phyloP scores from a whole-genome alignment of 768 basidiomycete genomes.

The Cyclocybe aegerita region DNA sequence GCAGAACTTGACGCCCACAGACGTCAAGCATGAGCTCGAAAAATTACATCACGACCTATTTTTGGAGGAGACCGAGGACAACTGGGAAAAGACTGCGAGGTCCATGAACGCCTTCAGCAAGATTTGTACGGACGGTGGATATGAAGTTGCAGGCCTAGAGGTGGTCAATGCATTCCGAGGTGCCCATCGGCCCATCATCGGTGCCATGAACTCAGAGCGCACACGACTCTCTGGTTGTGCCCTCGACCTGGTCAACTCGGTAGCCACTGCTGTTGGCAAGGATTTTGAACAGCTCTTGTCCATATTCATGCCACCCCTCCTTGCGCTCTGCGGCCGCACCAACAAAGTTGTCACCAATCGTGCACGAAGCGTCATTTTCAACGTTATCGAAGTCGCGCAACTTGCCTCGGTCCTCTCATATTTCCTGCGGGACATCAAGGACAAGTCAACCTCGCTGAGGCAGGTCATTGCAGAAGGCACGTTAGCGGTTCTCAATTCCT shows the following conservation, averaged over 20 bases:
- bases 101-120: conserved; percentile 45
- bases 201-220: conserved; percentile 70
- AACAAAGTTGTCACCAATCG: conserved; percentile 79
- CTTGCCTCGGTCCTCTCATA: conserved; percentile 62
- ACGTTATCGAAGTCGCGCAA: conserved; percentile 67
- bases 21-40: conserved; percentile 37
- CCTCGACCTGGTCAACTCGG: conserved; percentile 55
- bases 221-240: conserved; percentile 68
- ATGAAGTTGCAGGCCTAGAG: conserved; percentile 46
- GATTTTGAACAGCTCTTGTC: conserved; percentile 68
- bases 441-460: conserved; percentile 68
- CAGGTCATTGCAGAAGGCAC: conserved; percentile 65
- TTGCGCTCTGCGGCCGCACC: conserved; percentile 66
- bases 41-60: conserved; percentile 36
- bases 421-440: conserved; percentile 57
- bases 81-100: conserved; percentile 69
- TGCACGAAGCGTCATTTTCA: conserved; percentile 56
- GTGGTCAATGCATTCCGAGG: conserved; percentile 51
- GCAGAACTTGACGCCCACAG: conserved; percentile 5
- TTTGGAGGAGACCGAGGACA: conserved; percentile 71
- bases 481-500: conserved; percentile 66
- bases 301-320: conserved; percentile 66
- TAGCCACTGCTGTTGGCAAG: conserved; percentile 55
- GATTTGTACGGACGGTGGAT: conserved; percentile 52
- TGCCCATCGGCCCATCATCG: conserved; percentile 52